These are phyloP conservation scores for Stromatinia cepivora DNA, from an alignment of 2,329 filamentous ascomycete species.

Conservation along the genomic window DNA sequence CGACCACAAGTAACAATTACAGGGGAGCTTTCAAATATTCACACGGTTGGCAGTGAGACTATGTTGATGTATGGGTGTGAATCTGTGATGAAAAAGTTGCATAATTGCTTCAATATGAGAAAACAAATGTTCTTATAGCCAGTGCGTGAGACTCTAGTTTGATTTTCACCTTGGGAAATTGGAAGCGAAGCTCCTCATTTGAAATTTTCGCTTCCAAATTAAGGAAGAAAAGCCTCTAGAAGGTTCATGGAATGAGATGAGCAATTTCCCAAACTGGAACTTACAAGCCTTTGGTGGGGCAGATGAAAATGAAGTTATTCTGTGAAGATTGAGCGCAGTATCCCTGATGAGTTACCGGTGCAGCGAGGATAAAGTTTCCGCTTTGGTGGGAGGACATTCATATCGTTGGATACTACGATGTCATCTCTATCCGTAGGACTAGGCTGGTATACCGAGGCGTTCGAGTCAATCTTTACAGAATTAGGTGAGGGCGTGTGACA, in stretches of 20 bases:
- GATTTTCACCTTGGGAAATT: not conserved
- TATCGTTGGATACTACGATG: not conserved
- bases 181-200: not conserved
- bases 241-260: constrained; percentile 19
- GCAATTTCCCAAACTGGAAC: constrained; percentile 15
- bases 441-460: not conserved
- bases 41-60: not conserved
- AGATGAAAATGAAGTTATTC: constrained; percentile 3
- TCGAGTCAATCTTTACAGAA: not conserved
- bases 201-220: not conserved
- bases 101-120: constrained; percentile 3
- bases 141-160: not conserved
- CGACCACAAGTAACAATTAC: constrained; percentile 3
- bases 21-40: not conserved
- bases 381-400: not conserved
- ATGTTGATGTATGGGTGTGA: not conserved
- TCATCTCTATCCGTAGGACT: not conserved
- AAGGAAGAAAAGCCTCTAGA: constrained; percentile 1
- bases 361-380: not conserved
- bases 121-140: not conserved
- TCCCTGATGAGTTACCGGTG: not conserved
- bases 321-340: not conserved
- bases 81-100: not conserved
- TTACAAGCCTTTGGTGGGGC: not conserved
- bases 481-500: not conserved